Evolutionary conservation across 768 basidiomycete species (phyloP), one percentile per base, ranked within the genome.

Genomic region (Lepiota brunneoincarnata): DNA sequence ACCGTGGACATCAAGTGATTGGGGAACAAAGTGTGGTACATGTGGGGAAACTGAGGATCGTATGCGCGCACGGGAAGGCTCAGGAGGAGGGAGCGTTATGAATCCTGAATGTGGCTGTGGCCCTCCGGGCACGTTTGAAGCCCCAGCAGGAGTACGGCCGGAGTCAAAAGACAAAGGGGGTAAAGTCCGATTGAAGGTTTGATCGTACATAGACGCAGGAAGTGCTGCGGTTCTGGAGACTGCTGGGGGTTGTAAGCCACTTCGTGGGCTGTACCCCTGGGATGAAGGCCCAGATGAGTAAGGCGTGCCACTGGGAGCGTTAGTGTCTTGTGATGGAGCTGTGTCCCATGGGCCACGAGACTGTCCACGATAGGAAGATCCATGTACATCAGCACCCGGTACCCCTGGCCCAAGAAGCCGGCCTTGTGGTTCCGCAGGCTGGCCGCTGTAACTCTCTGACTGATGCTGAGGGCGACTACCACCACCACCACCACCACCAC

Each of bases 331-430:
- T 46, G 44, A 40, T 46, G 26, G 36, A 21, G 28, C 45, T 24
- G 34, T 38, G 18, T 45, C 44, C 44, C 52, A 47, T 39, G 31
- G 53, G 17, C 35, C 45, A 31, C 52, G 52, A 39, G 52, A 46
- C 37, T 46, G 45, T 9, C 45, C 53, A 34, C 15, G 53, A 41
- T 54, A 46, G 26, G 53, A 41, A 34, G 53, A 34, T n/a, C 59
- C 44, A 37, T 60, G 56, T 18, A 47, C 36, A n/a, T 71, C 67
- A 21, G 61, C 58, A 51, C 75, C 79, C 23, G 81, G 79, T 65
- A 83, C 75, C 4, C 81, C 82, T 42, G 84, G 81, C 9, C 83
- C 82, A 38, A 80, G 73, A 17, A 84, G 58, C 39, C 75, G 72
- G 17, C 73, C 57, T 36, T 69, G 69, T 21, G 68, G 60, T 46